These are phyloP conservation scores for Phytophthora podocarpi DNA, from an alignment of 352 stramenopile species.

Conservation along the genomic window DNA sequence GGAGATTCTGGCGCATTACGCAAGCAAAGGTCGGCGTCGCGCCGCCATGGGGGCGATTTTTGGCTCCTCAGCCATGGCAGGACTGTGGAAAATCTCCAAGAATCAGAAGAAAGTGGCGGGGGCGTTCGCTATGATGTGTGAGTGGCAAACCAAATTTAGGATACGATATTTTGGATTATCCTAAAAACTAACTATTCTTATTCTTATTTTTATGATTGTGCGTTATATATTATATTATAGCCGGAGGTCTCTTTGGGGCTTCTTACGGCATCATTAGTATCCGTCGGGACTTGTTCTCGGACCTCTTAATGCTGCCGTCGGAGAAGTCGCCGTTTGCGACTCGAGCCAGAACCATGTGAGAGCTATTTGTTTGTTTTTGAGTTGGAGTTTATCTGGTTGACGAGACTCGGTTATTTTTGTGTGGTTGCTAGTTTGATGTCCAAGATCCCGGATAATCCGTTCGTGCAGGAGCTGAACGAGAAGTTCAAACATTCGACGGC, in stretches of 20 bases:
- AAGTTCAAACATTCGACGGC: slow-evolving; percentile 48
- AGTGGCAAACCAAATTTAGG: slow-evolving; percentile 1
- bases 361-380: slow-evolving; percentile 6
- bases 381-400: background rate
- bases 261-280: slow-evolving; percentile 77
- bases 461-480: slow-evolving; percentile 60
- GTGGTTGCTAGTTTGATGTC: slow-evolving; percentile 37
- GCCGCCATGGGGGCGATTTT: slow-evolving; percentile 45
- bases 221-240: slow-evolving; percentile 30
- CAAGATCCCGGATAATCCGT: slow-evolving; percentile 52
- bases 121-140: slow-evolving; percentile 48
- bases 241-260: slow-evolving; percentile 58
- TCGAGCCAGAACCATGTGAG: slow-evolving; percentile 57
- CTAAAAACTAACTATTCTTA: background rate
- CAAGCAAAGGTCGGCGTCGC: slow-evolving; percentile 51
- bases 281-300: slow-evolving; percentile 65
- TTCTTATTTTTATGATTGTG: background rate
- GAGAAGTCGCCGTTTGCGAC: slow-evolving; percentile 72
- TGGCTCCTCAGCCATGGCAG: slow-evolving; percentile 36
- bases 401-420: slow-evolving; percentile 2
- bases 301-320: slow-evolving; percentile 67
- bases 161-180: background rate
- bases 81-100: slow-evolving; percentile 51
- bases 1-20: slow-evolving; percentile 60
- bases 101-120: slow-evolving; percentile 45